Conservation (phyloP, 2,329 filamentous ascomycete genomes). For the Curvularia sp. region DNA sequence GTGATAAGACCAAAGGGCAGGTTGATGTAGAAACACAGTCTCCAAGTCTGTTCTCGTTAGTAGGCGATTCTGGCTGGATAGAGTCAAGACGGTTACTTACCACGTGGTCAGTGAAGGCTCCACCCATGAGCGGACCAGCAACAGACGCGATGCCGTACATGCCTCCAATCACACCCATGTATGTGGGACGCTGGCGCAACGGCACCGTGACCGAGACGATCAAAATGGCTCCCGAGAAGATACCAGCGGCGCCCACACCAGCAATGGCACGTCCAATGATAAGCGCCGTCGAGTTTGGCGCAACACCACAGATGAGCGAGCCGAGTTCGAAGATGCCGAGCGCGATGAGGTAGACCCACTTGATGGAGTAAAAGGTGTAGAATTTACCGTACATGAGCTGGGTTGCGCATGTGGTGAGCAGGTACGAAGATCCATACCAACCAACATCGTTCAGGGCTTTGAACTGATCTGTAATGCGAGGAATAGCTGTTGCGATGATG, state of each 20-base stretch:
- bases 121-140: constrained; percentile 57
- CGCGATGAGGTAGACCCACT: constrained; percentile 55
- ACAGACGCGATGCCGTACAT: constrained; percentile 60
- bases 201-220: constrained; percentile 57
- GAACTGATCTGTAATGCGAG: constrained; percentile 58
- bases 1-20: constrained; percentile 59
- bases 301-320: constrained; percentile 59
- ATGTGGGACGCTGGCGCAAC: constrained; percentile 56
- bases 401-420: constrained; percentile 53
- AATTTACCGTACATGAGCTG: constrained; percentile 52
- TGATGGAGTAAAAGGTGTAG: constrained; percentile 57
- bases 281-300: constrained; percentile 57
- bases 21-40: constrained; percentile 58
- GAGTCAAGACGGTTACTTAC: not conserved
- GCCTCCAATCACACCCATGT: constrained; percentile 58
- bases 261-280: constrained; percentile 61
- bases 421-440: constrained; percentile 55
- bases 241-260: constrained; percentile 59
- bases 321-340: constrained; percentile 60
- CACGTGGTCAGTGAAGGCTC: constrained; percentile 55
- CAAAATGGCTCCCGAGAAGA: constrained; percentile 58
- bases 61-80: not conserved
- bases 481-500: constrained; percentile 59
- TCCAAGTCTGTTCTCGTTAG: constrained; percentile 42
- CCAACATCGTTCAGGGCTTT: constrained; percentile 55